Base-by-base conservation (phyloP, 495 filamentous ascomycete genomes). In the Opeltia flavorubescens region DNA sequence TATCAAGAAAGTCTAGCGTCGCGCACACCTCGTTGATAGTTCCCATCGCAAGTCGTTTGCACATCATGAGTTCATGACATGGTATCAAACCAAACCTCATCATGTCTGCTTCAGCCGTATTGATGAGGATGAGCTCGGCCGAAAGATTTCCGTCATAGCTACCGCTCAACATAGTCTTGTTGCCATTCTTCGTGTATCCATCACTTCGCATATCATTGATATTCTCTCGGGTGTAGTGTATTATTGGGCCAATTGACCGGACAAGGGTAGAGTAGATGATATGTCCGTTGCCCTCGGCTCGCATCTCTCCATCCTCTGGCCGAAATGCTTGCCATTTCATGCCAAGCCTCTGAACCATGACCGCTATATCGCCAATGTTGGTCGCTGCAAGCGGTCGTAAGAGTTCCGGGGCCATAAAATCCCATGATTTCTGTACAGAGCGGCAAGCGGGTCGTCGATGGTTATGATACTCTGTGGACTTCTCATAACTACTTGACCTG, bases 251-350 rank as follows among this genome's bases (percentile, higher is more conserved):
- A 7, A 62, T 33, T 4, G 58, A 58, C 17, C 50, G 34, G 8
- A 56, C 53, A 1, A 50, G 34, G 5, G 57, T 61, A 1, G 62
- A 62, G 1, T 51, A 53, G 11, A 63, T 50, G 13, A 47, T 53
- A 12, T 57, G 51, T 25, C 53, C 60, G 21, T 55, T 49, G 21
- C 59, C 62, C 41, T 62, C 55, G 7, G 62, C 62, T 42, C 57
- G 28, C 38, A 64, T 43, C 12, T 51, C 52, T 3, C 59, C 61
- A 21, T 62, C 55, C 4, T 44, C 50, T 8, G 62, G 62, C 23
- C 56, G 51, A 26, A 62, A 56, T 1, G 53, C 49, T 15, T 51
- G 54, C 62, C 62, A 65, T 45, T 36, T 49, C 62, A 64, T 65
- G 4, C 59, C 61, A 28, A 63, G 47, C 5, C 62, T 46, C 23